A percentile compares a stretch with the other conserved stretches of the same genome.
phyloP scores from a whole-genome alignment of 371 early-diverging fungal species.

The Mucor saturninus region DNA sequence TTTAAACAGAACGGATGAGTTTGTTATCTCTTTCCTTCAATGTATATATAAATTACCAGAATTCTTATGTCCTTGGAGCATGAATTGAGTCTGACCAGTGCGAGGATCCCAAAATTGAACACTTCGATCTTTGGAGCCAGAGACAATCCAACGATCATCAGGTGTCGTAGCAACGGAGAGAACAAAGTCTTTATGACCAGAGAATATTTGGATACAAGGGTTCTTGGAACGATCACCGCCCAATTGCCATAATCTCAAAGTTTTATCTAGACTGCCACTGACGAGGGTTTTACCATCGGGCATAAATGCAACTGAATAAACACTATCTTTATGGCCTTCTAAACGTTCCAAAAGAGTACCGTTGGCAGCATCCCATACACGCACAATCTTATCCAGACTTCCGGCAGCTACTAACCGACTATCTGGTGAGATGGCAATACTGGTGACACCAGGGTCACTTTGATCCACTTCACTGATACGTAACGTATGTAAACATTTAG shows the following conservation, averaged over 20 bases:
- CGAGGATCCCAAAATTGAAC: constrained; percentile 95
- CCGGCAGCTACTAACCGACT: constrained; percentile 80
- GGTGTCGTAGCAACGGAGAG: constrained; percentile 93
- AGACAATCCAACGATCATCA: constrained; percentile 90
- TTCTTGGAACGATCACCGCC: constrained; percentile 33
- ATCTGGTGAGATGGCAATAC: constrained; percentile 88
- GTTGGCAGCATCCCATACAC: constrained; percentile 87
- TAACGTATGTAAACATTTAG: constrained; percentile 72
- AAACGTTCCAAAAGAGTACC: constrained; percentile 85
- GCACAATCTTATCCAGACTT: constrained; percentile 88
- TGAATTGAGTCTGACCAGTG: constrained; percentile 79
- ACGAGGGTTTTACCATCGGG: constrained; percentile 91
- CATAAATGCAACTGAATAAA: constrained; percentile 94
- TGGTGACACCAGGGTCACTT: constrained; percentile 93
- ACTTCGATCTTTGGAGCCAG: constrained; percentile 93
- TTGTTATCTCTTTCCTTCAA: not conserved
- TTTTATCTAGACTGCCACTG: constrained; percentile 94
- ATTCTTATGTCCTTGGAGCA: constrained; percentile 97
- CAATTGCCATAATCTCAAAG: constrained; percentile 92
- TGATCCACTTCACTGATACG: constrained; percentile 76
- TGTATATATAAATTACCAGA: constrained; percentile 65
- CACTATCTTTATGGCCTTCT: constrained; percentile 95
- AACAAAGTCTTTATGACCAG: constrained; percentile 91
- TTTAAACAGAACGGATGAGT: not conserved
- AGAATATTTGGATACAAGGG: constrained; percentile 61